Conservation (phyloP, 352 stramenopile species). For the Phytophthora gonapodyides region DNA sequence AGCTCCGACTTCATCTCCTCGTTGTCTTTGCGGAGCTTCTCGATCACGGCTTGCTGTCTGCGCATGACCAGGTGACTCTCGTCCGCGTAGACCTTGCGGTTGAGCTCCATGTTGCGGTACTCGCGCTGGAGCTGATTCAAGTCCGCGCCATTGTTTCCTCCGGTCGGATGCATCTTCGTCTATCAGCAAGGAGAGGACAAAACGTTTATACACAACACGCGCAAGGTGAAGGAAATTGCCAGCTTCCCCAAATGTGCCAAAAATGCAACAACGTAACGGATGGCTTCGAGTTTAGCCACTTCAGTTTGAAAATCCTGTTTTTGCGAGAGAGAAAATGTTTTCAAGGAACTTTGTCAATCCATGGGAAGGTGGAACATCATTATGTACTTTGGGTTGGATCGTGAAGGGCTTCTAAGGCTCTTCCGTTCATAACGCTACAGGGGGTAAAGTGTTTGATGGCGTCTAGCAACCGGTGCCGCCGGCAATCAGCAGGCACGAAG, state of each 20-base stretch:
- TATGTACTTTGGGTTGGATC: constrained; percentile 26
- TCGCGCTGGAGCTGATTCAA: constrained; percentile 94
- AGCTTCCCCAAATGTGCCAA: constrained; percentile 1
- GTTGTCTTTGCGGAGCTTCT: constrained; percentile 89
- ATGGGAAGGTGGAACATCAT: background rate
- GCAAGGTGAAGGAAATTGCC: no score
- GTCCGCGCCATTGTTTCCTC: constrained; percentile 55
- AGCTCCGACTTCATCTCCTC: constrained; percentile 91
- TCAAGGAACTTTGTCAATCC: no score
- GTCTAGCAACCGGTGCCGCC: constrained; percentile 43
- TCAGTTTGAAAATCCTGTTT: no score
- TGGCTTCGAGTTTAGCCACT: constrained; percentile 12
- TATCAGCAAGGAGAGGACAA: no score
- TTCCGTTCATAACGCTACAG: constrained; percentile 27
- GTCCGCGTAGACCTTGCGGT: constrained; percentile 94
- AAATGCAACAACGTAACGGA: constrained; percentile 27
- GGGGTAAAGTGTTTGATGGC: background rate
- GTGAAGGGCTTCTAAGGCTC: constrained; percentile 18
- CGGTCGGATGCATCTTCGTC: constrained; percentile 27
- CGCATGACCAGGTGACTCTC: constrained; percentile 94
- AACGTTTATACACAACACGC: no score
- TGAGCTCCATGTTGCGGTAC: constrained; percentile 98
- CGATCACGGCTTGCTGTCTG: constrained; percentile 93
- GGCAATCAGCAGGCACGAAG: constrained; percentile 47
- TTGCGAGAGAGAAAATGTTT: no score